These are phyloP conservation scores for Phoma sp. DNA, from an alignment of 2,329 filamentous ascomycete species.

Conservation along the genomic window DNA sequence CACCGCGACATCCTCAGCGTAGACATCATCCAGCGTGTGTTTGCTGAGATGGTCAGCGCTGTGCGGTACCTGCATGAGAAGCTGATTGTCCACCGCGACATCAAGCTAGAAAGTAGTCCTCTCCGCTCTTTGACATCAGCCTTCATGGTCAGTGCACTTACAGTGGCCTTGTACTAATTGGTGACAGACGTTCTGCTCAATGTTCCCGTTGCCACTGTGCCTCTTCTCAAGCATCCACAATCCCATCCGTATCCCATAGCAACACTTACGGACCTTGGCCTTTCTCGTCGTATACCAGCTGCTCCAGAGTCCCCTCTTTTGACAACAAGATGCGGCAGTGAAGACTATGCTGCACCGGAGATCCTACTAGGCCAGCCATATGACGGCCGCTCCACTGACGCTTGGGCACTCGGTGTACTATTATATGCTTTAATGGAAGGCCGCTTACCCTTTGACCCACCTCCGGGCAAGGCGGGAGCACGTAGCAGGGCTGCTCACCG, in stretches of 20 bases:
- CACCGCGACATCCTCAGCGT: slow-evolving; percentile 72
- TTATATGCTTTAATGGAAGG: slow-evolving; percentile 93
- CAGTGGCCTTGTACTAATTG: slow-evolving; percentile 37
- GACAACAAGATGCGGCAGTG: slow-evolving; percentile 92
- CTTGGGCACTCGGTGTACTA: slow-evolving; percentile 92
- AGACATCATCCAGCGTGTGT: slow-evolving; percentile 78
- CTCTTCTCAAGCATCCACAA: slow-evolving; percentile 70
- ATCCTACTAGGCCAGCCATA: slow-evolving; percentile 95
- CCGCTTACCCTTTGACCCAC: slow-evolving; percentile 90
- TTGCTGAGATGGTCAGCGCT: slow-evolving; percentile 85
- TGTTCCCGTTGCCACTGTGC: slow-evolving; percentile 70
- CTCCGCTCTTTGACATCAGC: slow-evolving; percentile 22
- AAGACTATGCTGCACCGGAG: slow-evolving; percentile 96
- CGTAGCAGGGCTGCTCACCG: slow-evolving; percentile 82
- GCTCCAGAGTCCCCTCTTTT: slow-evolving; percentile 81
- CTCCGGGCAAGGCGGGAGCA: slow-evolving; percentile 78
- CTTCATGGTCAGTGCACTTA: slow-evolving; percentile 29
- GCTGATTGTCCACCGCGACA: slow-evolving; percentile 92
- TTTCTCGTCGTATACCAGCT: slow-evolving; percentile 80
- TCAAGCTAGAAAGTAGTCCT: slow-evolving; percentile 92
- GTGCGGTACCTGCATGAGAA: slow-evolving; percentile 84
- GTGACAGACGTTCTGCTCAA: slow-evolving; percentile 86
- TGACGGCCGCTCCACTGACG: slow-evolving; percentile 88
- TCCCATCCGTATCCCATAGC: slow-evolving; percentile 82
- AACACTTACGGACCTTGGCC: slow-evolving; percentile 88